Base-by-base conservation (phyloP, 352 stramenopile genomes). In the Pythium utonaiense region DNA sequence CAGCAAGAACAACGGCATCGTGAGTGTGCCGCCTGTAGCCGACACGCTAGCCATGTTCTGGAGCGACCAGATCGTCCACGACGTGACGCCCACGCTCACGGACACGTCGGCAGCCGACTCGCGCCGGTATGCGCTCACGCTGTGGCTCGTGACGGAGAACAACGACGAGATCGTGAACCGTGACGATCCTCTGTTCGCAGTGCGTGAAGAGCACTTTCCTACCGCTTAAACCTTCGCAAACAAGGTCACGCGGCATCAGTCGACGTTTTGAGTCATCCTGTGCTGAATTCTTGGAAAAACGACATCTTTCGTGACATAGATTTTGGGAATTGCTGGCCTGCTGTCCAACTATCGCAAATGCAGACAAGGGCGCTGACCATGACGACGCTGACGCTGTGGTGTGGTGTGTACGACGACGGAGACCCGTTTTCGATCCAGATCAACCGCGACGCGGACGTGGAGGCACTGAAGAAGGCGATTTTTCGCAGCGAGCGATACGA, bases 11-110 rank as follows among this genome's bases (percentile, higher is more conserved):
- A 6, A 75, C 50, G 76, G 66, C 22, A 44, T 67, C 13, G 50
- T 71, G 3, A 84, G 93, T 60, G 67, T 96, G 8, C 62, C 73
- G 28, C 89, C 89, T 0, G 61, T 76, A 38, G 70, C 77, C 8
- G 86, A 96, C 70, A 79, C 86, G 38, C 68, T 97, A 34, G 75
- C 96, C 8, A 68, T 96, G 50, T 97, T 98, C 72, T 87, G 83
- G 69, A 93, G 83, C 40, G 83, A 96, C 69, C 53, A 89, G 28
- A 71, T 96, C 19, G 83, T 96, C 53, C 89, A 97, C 68, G 79
- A 97, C 66, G 74, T 82, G 42, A 62, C 90, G 50, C 86, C 89
- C 21, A 84, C 71, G 56, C 57, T 80, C 40, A 70, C 73, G 31
- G 64, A 84, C 42, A 70, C 65, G 12, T 54, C 42, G 27, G 58